A percentile compares a stretch with the other conserved stretches of the same genome.
phyloP scores from a whole-genome alignment of 192 early-diverging fungal species.

The Rhizophagus clarus region DNA sequence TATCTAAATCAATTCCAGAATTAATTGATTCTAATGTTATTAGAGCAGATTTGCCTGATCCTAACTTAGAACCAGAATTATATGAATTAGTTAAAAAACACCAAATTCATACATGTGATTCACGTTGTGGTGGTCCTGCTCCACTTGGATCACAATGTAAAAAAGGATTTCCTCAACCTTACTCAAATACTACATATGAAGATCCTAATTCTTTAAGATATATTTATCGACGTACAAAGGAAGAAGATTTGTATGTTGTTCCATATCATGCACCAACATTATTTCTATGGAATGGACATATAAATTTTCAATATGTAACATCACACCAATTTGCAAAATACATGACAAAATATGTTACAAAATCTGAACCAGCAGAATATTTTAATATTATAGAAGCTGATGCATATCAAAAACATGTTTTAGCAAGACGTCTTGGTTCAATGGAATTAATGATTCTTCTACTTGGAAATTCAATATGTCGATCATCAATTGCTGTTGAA shows the following conservation, averaged over 20 bases:
- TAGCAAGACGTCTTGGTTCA: neutral
- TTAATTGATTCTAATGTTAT: neutral
- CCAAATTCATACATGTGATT: neutral
- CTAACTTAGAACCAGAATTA: neutral
- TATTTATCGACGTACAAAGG: too few species aligned
- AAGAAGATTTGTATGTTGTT: neutral
- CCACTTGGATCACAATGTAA: neutral
- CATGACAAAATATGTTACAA: constrained; percentile 10
- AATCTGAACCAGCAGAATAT: neutral
- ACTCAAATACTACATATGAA: too few species aligned
- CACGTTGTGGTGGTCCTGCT: neutral
- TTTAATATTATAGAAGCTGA: neutral
- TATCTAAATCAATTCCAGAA: neutral
- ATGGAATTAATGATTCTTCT: neutral
- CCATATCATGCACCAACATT: constrained; percentile 1
- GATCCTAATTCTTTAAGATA: too few species aligned
- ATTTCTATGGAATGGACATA: neutral
- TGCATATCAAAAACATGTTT: neutral
- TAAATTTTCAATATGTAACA: constrained; percentile 11
- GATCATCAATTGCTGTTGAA: neutral
- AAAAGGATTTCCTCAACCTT: too few species aligned
- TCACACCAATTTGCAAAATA: neutral
- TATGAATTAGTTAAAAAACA: neutral
- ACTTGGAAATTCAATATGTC: neutral
- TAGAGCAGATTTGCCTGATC: neutral